Evolutionary conservation across 2,329 filamentous ascomycete species (phyloP), one percentile per base, ranked within the genome.

Genomic region (Fusarium transvaalense): DNA sequence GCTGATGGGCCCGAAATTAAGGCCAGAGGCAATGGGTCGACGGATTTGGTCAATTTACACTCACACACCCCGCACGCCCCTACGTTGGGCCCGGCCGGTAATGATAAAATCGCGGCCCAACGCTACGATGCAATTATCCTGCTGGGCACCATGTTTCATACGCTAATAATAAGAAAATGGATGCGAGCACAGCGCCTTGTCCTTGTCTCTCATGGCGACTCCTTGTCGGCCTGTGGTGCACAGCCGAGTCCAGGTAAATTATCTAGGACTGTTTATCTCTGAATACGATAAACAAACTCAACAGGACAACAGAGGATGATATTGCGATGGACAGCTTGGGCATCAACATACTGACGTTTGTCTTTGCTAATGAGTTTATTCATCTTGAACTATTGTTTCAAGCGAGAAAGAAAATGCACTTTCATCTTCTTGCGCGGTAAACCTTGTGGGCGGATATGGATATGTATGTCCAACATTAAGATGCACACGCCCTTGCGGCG

Each of bases 61-160:
- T 54, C 39, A 39, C 61, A 68, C 69, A 29, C 47, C 69, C 62
- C 66, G 52, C 66, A 61, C 58, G 56, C 60, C 64, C 63, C 66
- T 66, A 53, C 46, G 48, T 74, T 64, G 59, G 69, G 64, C 59
- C 66, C 56, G 56, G 69, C 59, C 56, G 62, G 61, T 51, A 72
- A 71, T 74, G 68, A 68, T 60, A 61, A 73, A 69, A 68, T 74
- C 61, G 66, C 69, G 69, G 69, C 71, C 71, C 71, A 74, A 74
- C 71, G 59, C 57, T 46, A 68, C 63, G 53, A 69, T 48, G 58
- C 59, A 64, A 72, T 72, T 63, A 59, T 62, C 64, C 57, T 72
- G 69, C 64, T 70, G 61, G 61, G 66, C 71, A 71, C 66, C 71
- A 68, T 73, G 71, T 73, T 73, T 73, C 71, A 68, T 69, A 73